Conservation (phyloP, 2,329 filamentous ascomycete species). For the Simplicillium aogashimaense region DNA sequence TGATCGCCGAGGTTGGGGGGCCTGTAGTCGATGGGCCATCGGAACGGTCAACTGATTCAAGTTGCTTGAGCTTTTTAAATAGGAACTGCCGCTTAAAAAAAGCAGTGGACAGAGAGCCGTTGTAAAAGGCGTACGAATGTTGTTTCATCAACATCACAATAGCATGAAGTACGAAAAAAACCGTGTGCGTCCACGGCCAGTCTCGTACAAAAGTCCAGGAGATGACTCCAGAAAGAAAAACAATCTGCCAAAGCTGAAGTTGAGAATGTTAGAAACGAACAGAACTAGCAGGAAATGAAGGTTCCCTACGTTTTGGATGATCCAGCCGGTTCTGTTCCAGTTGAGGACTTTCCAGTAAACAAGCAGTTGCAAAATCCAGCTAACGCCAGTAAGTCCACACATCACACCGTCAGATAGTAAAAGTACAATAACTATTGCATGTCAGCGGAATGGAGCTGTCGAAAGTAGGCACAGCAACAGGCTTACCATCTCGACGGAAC, state of each 20-base stretch:
- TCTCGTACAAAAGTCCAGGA: slow-evolving; percentile 59
- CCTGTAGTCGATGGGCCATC: slow-evolving; percentile 29
- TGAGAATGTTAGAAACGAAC: background rate
- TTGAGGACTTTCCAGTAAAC: slow-evolving; percentile 49
- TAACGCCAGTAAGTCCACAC: slow-evolving; percentile 55
- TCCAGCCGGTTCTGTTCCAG: slow-evolving; percentile 63
- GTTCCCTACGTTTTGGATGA: slow-evolving; percentile 53
- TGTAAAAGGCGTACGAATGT: slow-evolving; percentile 71
- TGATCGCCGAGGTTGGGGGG: slow-evolving; percentile 29
- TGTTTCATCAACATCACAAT: slow-evolving; percentile 77
- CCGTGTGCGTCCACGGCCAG: slow-evolving; percentile 77
- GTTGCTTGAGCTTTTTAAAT: slow-evolving; percentile 40
- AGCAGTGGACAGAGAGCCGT: slow-evolving; percentile 58
- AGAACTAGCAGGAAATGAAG: background rate
- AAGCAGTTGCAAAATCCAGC: slow-evolving; percentile 53
- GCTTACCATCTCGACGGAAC: slow-evolving; percentile 39
- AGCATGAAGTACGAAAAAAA: slow-evolving; percentile 66
- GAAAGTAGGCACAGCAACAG: background rate
- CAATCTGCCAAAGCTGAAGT: slow-evolving; percentile 54
- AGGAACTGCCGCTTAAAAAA: slow-evolving; percentile 40
- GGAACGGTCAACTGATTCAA: slow-evolving; percentile 42
- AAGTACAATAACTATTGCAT: slow-evolving; percentile 35
- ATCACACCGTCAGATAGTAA: slow-evolving; percentile 59
- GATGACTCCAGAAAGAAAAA: slow-evolving; percentile 52
- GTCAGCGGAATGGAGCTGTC: background rate